These are phyloP conservation scores for Phaeoacremonium minimum DNA, from an alignment of 2,329 filamentous ascomycete species.

Conservation along the genomic window DNA sequence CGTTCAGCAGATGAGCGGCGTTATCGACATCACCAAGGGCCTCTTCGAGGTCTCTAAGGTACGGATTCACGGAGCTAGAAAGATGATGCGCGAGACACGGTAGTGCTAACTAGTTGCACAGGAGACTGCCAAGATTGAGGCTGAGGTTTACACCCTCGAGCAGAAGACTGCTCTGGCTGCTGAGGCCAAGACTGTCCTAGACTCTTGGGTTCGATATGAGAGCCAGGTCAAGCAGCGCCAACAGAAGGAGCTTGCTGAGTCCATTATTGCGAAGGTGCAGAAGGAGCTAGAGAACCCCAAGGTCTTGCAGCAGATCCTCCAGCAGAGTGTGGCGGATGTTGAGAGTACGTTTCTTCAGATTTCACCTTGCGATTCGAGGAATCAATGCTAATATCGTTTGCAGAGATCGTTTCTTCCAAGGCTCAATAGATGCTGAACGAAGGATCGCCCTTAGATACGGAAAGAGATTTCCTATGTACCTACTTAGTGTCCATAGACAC, in stretches of 20 bases:
- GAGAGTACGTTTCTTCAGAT: slow-evolving; percentile 65
- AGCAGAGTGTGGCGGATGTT: slow-evolving; percentile 92
- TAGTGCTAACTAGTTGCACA: no score
- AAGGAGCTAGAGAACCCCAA: slow-evolving; percentile 99
- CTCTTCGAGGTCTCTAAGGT: slow-evolving; percentile 99
- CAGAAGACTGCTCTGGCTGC: slow-evolving; percentile 87
- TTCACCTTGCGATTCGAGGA: not conserved
- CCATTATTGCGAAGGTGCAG: slow-evolving; percentile 93
- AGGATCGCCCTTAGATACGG: slow-evolving; percentile 11
- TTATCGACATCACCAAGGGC: slow-evolving; percentile 94
- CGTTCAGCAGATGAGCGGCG: slow-evolving; percentile 89
- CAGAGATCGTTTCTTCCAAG: slow-evolving; percentile 62
- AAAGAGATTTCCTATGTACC: slow-evolving; percentile 47
- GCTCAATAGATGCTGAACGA: slow-evolving; percentile 48
- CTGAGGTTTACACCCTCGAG: slow-evolving; percentile 94
- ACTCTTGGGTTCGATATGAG: slow-evolving; percentile 99
- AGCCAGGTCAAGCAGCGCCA: slow-evolving; percentile 97
- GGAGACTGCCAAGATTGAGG: slow-evolving; percentile 97
- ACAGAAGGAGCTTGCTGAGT: slow-evolving; percentile 91
- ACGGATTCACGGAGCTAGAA: no score
- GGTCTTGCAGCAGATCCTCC: slow-evolving; percentile 92
- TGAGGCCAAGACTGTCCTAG: slow-evolving; percentile 92
- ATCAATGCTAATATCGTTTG: slow-evolving; percentile 23
- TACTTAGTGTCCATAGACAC: slow-evolving; percentile 52
- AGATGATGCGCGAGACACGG: no score